Evolutionary conservation across 768 basidiomycete genomes (phyloP), one percentile per base, ranked within the genome.

Genomic region (Calvatia gigantea): DNA sequence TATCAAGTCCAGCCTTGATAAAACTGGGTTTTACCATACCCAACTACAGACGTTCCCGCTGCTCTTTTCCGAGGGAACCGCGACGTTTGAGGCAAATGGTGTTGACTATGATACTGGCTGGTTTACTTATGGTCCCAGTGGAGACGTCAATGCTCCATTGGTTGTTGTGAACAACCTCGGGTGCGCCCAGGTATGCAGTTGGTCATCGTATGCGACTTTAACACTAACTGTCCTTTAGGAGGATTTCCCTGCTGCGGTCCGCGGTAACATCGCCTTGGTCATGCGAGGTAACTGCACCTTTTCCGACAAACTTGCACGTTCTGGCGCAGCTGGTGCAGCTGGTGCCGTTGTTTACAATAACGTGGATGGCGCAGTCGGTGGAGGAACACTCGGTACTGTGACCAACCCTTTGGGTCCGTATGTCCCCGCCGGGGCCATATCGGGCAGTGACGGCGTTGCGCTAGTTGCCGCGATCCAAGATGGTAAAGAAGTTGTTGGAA

Each of bases 331-430:
- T 12, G 60, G 63, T 23, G 68, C 65, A n/a, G 63, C 55, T 17
- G 67, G 67, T 39, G 52, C 64, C 6, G 62, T 71, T 43, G 60
- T 71, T 31, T 68, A 62, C 53, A 69, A 71, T 58, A 68, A 71
- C 35, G 60, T 61, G n/a, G 60, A 63, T 11, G 68, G 61, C 6
- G 41, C 58, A 17, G 46, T 67, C 31, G 52, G 59, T 3, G 60
- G 64, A 1, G 66, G 67, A 5, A 66, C 67, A 1, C 62, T 71
- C 12, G 65, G 65, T 17, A 58, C 54, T 11, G 41, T 60, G 12
- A 56, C 58, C 12, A 58, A 61, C 12, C 62, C 64, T 2, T 60
- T 65, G 31, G 67, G 66, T 2, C 65, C 61, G 2, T 69, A 69
- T 42, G 58, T 69, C 23, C 66, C 68, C 11, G 54, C 60, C 23